Evolutionary conservation across 202 grass and related monocot species (phyloP), one percentile per base, ranked within the genome.

Genomic region (Dendrocalamus latiflorus): DNA sequence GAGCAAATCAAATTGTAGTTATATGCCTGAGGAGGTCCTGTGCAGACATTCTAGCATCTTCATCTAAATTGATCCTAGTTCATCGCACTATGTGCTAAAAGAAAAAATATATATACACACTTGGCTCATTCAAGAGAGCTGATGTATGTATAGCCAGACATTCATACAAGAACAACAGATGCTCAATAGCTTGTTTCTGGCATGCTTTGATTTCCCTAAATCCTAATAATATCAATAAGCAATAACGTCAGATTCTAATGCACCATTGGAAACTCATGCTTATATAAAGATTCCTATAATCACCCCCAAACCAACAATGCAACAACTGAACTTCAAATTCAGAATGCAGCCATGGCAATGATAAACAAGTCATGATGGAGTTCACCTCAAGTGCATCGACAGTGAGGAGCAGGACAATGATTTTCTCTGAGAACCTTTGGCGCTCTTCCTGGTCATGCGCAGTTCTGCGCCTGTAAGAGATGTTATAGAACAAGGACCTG

Each of bases 371-470:
- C 36, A n/a, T 22, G 28, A 11, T 10, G 0, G 38, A 21, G 28
- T n/a, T 83, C 86, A 98, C 95, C 95, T 98, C 91, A 4, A 98
- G 91, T 6, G 87, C 83, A 15, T 98, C 92, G 1, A 98, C 89
- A 0, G 93, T 98, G 26, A 95, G 88, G 5, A 98, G 91, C 64
- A 98, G 93, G 44, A 95, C 91, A 68, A 95, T 91, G 50, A 98
- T 93, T 76, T 93, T 98, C 89, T 98, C 92, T 8, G 85, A 81
- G 77, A 98, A 98, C 83, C 89, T 91, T 20, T 98, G 95, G 76
- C 45, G 76, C 68, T 95, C 93, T 11, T 93, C 90, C 0, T 68
- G 76, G 87, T 98, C 91, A 26, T 77, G 80, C 0, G 74, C 68
- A 1, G 89, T 45, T 14, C 74, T 79, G 37, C 62, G 87, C 36